A percentile compares a stretch with the other conserved stretches of the same genome.
phyloP scores from a whole-genome alignment of 2,329 filamentous ascomycete species.

The Boeremia exigua region DNA sequence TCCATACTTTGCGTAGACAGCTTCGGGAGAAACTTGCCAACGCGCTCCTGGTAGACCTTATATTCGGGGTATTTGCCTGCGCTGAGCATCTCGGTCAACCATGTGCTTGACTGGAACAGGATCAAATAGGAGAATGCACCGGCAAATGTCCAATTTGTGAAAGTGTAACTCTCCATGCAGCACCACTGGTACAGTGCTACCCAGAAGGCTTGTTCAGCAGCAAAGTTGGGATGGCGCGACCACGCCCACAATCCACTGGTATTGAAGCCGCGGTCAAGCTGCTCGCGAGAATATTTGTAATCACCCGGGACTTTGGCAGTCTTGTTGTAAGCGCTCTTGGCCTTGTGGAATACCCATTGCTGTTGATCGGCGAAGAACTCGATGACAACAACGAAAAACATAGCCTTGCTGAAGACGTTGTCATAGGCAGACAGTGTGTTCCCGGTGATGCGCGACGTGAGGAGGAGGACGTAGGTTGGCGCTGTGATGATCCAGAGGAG shows the following conservation, averaged over 20 bases:
- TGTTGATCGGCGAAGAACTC: slow-evolving; percentile 88
- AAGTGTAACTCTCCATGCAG: slow-evolving; percentile 72
- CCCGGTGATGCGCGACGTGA: slow-evolving; percentile 69
- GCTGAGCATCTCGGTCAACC: slow-evolving; percentile 83
- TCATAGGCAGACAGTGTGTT: slow-evolving; percentile 60
- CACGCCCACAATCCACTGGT: slow-evolving; percentile 84
- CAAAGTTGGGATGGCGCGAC: slow-evolving; percentile 93
- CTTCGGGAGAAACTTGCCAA: slow-evolving; percentile 82
- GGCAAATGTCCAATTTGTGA: slow-evolving; percentile 78
- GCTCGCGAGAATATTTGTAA: slow-evolving; percentile 69
- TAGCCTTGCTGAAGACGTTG: slow-evolving; percentile 59
- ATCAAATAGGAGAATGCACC: slow-evolving; percentile 74
- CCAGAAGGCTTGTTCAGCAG: slow-evolving; percentile 91
- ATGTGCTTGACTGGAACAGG: slow-evolving; percentile 89
- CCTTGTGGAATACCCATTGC: slow-evolving; percentile 87
- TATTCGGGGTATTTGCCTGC: slow-evolving; percentile 88
- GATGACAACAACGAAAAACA: slow-evolving; percentile 65
- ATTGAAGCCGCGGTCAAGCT: slow-evolving; percentile 89
- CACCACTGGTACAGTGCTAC: slow-evolving; percentile 86
- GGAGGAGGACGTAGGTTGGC: slow-evolving; percentile 82
- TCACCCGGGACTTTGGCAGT: slow-evolving; percentile 71
- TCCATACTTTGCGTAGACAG: slow-evolving; percentile 42
- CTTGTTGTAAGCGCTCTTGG: slow-evolving; percentile 77
- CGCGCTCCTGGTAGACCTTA: slow-evolving; percentile 77
- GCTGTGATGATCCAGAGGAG: slow-evolving; percentile 79